Evolutionary conservation across 331 rosid species (phyloP).

Genomic region (Acacia concinna): DNA sequence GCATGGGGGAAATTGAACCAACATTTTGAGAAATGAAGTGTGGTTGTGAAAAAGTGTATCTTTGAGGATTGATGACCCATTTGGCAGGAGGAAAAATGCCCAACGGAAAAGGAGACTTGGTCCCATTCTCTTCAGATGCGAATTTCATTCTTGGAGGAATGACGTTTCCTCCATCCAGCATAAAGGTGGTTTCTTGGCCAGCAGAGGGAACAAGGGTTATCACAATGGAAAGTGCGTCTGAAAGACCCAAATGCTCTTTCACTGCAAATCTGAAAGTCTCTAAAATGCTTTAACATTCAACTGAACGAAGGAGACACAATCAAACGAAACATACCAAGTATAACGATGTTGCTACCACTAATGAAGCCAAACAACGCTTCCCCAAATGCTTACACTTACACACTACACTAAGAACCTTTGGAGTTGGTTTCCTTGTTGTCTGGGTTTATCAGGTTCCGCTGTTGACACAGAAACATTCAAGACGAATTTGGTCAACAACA

Average conservation of each 20-base stretch:
- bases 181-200: background rate
- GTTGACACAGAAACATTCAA: background rate
- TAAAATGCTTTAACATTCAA: background rate
- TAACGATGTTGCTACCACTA: background rate
- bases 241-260: background rate
- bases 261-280: background rate
- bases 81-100: background rate
- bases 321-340: background rate
- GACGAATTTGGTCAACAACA: background rate
- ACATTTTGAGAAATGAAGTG: background rate
- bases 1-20: constrained; percentile 12
- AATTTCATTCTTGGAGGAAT: background rate
- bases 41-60: background rate
- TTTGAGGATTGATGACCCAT: background rate
- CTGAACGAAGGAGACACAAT: background rate
- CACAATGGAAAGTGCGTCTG: background rate
- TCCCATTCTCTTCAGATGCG: background rate
- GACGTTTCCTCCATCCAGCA: background rate
- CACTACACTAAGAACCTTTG: background rate
- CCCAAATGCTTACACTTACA: background rate
- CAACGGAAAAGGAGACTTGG: background rate
- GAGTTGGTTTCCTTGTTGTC: background rate
- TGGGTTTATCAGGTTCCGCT: background rate
- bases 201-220: background rate
- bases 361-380: background rate